These are phyloP conservation scores for Arachnopeziza araneosa DNA, from an alignment of 2,329 filamentous ascomycete genomes.

Conservation along the genomic window DNA sequence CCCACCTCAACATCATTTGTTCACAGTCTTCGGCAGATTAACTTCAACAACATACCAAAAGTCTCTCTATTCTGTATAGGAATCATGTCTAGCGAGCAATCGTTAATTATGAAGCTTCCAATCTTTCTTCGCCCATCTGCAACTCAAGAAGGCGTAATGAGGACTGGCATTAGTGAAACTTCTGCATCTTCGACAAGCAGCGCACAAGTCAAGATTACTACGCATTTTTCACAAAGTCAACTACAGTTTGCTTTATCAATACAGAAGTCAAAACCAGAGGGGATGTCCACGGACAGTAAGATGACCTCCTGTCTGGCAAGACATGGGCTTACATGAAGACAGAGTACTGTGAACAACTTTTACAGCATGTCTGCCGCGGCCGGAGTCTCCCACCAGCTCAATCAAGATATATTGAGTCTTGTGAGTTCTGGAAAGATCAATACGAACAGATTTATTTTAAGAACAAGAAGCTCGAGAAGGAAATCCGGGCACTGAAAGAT, in stretches of 20 bases:
- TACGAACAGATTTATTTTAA: conserved; percentile 18
- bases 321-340: conserved; percentile 3
- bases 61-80: background rate
- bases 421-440: conserved; percentile 26
- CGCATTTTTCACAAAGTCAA: conserved; percentile 20
- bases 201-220: conserved; percentile 2
- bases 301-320: background rate
- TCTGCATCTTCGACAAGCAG: background rate
- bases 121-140: background rate
- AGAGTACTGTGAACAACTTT: conserved; percentile 23
- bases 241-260: conserved; percentile 22
- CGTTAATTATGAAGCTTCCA: background rate
- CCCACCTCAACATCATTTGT: background rate
- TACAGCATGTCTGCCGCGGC: conserved; percentile 14
- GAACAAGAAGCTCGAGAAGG: conserved; percentile 21
- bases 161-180: background rate
- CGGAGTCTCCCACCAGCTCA: conserved; percentile 1
- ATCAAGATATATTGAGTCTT: conserved; percentile 23
- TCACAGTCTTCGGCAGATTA: background rate
- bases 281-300: conserved; percentile 18
- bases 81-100: background rate
- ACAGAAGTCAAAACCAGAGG: conserved; percentile 19
- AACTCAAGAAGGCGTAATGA: background rate
- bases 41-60: background rate
- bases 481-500: conserved; percentile 15